These are phyloP conservation scores for Pythium utonaiense DNA, from an alignment of 352 stramenopile genomes.

Conservation along the genomic window DNA sequence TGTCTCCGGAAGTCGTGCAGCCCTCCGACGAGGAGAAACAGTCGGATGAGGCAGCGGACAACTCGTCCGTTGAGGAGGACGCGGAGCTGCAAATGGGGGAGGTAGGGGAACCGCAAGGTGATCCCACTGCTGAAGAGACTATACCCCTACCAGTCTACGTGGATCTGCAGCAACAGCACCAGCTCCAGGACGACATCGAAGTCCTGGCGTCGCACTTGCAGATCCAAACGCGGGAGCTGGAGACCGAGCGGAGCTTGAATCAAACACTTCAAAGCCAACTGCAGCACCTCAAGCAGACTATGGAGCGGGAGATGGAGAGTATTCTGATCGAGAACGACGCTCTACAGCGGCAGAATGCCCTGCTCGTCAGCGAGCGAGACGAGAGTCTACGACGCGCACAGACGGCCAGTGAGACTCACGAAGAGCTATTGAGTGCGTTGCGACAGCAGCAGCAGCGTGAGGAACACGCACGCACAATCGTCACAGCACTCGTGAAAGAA, in stretches of 20 bases:
- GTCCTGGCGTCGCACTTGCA: conserved; percentile 56
- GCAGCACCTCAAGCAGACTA: background rate
- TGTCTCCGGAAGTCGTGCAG: background rate
- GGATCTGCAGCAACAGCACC: conserved; percentile 8
- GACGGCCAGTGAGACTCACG: conserved; percentile 33
- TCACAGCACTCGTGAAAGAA: conserved; percentile 24
- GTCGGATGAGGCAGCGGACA: background rate
- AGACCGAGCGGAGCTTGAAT: conserved; percentile 27
- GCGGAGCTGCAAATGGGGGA: background rate
- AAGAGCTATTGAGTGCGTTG: conserved; percentile 48
- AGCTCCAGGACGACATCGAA: conserved; percentile 55
- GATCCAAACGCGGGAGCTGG: conserved; percentile 26
- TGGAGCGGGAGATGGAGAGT: conserved; percentile 32
- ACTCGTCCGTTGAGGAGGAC: background rate
- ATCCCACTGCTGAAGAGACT: background rate
- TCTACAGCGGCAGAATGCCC: conserved; percentile 33
- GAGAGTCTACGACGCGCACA: conserved; percentile 24
- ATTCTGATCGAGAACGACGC: conserved; percentile 46
- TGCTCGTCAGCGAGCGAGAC: conserved; percentile 25
- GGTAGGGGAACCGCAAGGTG: background rate
- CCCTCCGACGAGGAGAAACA: conserved; percentile 1
- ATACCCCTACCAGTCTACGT: background rate
- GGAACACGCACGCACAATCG: conserved; percentile 29
- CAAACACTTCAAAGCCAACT: conserved; percentile 16
- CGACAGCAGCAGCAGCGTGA: conserved; percentile 37